Evolutionary conservation across 139 green algal species (phyloP).

Genomic region (Micractinium conductrix): DNA sequence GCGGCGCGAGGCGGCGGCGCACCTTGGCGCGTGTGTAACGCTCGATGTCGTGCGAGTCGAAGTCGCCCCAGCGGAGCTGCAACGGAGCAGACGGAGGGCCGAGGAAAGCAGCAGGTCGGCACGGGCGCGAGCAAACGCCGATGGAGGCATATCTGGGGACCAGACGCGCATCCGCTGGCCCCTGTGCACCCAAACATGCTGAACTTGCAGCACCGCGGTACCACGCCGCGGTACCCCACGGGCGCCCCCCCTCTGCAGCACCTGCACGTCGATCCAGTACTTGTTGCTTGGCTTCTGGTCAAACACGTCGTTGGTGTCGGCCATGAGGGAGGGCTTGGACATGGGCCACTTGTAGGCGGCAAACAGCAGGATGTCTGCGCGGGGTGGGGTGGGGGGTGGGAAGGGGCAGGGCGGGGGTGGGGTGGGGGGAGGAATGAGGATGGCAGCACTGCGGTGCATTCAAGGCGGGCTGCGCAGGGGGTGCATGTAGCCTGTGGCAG

Average conservation of each 20-base stretch:
- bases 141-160: too few relatives aligned
- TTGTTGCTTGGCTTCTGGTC: conserved; percentile 98
- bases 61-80: conserved; percentile 94
- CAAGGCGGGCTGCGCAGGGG: too few relatives aligned
- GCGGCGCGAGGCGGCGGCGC: too few relatives aligned
- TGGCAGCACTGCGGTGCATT: not conserved
- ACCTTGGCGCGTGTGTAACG: conserved; percentile 98
- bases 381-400: not conserved
- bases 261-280: conserved; percentile 96
- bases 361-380: conserved; percentile 98
- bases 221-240: too few relatives aligned
- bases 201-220: too few relatives aligned
- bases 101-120: too few relatives aligned
- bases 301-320: conserved; percentile 94
- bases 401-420: not conserved
- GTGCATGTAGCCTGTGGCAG: too few relatives aligned
- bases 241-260: conserved; percentile 63
- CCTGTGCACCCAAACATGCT: too few relatives aligned
- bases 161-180: too few relatives aligned
- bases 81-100: not conserved
- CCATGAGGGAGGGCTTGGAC: conserved; percentile 95
- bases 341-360: conserved; percentile 97
- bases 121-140: too few relatives aligned
- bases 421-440: not conserved
- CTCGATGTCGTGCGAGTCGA: conserved; percentile 99